Evolutionary conservation across 805 yeast species (phyloP).

Genomic region (Hanseniaspora lachancei): DNA sequence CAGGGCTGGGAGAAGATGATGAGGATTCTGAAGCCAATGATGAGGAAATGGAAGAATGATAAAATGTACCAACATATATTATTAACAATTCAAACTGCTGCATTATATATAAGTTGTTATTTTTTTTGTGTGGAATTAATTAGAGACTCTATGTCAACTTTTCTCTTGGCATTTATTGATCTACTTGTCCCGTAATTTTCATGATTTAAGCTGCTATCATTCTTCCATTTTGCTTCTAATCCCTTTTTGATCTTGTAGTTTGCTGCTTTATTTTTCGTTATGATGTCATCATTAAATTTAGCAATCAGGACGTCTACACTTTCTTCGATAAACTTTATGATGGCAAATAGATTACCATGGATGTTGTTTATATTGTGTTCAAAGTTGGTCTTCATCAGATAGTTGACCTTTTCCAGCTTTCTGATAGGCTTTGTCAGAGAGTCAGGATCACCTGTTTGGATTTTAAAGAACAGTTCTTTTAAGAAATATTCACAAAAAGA

Average conservation of each 20-base stretch:
- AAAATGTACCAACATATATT: no score
- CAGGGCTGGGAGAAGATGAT: slow-evolving; percentile 20
- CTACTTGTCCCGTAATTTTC: not conserved
- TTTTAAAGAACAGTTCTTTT: not conserved
- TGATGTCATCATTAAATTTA: slow-evolving; percentile 2
- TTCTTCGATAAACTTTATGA: slow-evolving; percentile 3
- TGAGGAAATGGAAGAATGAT: slow-evolving; percentile 14
- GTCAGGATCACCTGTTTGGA: slow-evolving; percentile 6
- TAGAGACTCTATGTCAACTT: not conserved
- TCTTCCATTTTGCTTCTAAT: not conserved
- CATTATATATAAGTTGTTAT: not conserved
- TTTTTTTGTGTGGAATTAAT: not conserved
- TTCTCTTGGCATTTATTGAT: not conserved
- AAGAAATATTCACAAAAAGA: not conserved
- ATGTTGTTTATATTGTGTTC: not conserved
- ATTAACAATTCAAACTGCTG: no score
- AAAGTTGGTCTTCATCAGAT: not conserved
- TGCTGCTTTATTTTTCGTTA: not conserved
- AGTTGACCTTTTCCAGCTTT: not conserved
- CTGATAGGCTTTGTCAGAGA: slow-evolving; percentile 4
- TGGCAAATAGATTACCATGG: not conserved
- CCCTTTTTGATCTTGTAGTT: not conserved
- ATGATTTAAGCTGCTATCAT: not conserved
- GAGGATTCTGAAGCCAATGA: slow-evolving; percentile 19
- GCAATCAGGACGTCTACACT: slow-evolving; percentile 3